phyloP scores from a whole-genome alignment of 495 filamentous ascomycete genomes.

The Tuber magnatum region DNA sequence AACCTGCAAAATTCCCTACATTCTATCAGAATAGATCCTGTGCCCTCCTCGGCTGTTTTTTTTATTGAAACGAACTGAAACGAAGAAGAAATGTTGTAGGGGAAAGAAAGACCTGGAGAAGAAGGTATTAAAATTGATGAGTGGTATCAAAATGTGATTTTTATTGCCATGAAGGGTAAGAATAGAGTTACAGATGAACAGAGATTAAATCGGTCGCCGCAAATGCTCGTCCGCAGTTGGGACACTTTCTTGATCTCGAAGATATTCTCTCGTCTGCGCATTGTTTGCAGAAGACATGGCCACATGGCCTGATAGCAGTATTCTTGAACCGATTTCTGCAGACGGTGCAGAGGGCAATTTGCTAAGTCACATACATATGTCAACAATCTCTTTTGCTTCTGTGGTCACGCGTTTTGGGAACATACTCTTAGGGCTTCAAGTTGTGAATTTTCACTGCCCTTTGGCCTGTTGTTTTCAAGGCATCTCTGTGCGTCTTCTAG shows the following conservation, averaged over 20 bases:
- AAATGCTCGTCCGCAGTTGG: slow-evolving; percentile 83
- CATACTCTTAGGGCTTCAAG: slow-evolving; percentile 40
- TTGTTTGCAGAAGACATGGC: slow-evolving; percentile 88
- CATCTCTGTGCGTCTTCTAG: slow-evolving; percentile 37
- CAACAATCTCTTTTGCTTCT: not conserved
- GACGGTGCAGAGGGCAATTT: slow-evolving; percentile 79
- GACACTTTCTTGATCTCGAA: slow-evolving; percentile 89
- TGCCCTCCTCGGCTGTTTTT: slow-evolving; percentile 24
- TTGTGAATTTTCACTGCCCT: slow-evolving; percentile 39
- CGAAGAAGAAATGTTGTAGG: slow-evolving; percentile 30
- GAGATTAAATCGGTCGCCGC: slow-evolving; percentile 79
- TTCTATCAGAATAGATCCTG: slow-evolving; percentile 34
- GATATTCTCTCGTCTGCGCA: slow-evolving; percentile 80
- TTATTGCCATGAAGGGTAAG: slow-evolving; percentile 7
- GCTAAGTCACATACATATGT: slow-evolving; percentile 49
- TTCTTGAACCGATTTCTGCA: slow-evolving; percentile 90
- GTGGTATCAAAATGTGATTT: not conserved
- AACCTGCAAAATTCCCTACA: slow-evolving; percentile 34
- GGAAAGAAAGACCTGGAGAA: slow-evolving; percentile 10
- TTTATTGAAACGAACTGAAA: slow-evolving; percentile 29
- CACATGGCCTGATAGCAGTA: slow-evolving; percentile 82
- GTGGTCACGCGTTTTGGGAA: not conserved
- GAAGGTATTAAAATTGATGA: slow-evolving; percentile 6
- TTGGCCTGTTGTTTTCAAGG: slow-evolving; percentile 37
- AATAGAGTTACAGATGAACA: slow-evolving; percentile 47